Conservation (phyloP, 176 grass and related monocot genomes). For the Carex kokanica region DNA sequence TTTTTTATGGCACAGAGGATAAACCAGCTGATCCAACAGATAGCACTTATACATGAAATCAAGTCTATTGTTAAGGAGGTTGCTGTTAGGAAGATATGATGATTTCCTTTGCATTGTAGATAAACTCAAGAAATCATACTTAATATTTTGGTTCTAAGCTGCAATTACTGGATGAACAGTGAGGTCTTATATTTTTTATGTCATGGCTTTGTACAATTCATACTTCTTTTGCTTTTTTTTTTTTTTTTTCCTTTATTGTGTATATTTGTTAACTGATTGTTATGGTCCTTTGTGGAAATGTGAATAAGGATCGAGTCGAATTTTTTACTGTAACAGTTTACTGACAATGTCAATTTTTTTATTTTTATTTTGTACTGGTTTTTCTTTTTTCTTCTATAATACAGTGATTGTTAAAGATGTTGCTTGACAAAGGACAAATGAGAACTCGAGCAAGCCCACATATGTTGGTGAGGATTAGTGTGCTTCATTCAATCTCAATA, state of each 20-base stretch:
- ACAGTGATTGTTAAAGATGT: not conserved
- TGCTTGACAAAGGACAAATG: not conserved
- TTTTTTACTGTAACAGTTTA: conserved; percentile 14
- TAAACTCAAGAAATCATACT: not conserved
- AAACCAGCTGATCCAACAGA: conserved; percentile 37
- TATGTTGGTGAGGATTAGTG: not conserved
- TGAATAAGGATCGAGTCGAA: not conserved
- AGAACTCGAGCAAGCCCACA: not conserved
- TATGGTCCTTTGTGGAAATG: not conserved
- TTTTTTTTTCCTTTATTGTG: not conserved
- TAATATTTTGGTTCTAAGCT: not conserved
- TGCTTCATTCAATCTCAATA: not conserved
- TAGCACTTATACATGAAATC: conserved; percentile 36
- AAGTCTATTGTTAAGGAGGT: conserved; percentile 29
- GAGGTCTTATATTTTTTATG: not conserved
- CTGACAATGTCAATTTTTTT: not conserved
- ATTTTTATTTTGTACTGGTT: not conserved
- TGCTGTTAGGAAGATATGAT: conserved; percentile 25
- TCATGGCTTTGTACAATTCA: not conserved
- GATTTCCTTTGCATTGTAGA: conserved; percentile 14
- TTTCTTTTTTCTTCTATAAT: not conserved
- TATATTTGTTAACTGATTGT: not conserved
- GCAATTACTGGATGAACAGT: not conserved
- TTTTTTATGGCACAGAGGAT: conserved; percentile 31
- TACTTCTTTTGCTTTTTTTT: not conserved